Evolutionary conservation across 345 rosid genomes (phyloP).

Genomic region (Rhodomyrtus tomentosa): DNA sequence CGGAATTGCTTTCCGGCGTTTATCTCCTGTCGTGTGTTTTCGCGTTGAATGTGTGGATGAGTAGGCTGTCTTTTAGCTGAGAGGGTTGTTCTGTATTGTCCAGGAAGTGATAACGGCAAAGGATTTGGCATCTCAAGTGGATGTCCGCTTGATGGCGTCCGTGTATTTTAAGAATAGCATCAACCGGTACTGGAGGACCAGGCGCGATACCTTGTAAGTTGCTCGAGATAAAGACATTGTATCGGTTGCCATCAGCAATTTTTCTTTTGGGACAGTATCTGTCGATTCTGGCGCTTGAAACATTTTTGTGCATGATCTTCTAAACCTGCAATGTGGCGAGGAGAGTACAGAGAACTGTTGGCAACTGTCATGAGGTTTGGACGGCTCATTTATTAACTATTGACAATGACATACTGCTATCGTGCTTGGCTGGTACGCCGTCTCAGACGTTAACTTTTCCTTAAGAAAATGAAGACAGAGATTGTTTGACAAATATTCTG

Average conservation of each 20-base stretch:
- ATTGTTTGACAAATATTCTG: not conserved
- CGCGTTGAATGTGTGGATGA: not conserved
- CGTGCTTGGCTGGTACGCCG: not conserved
- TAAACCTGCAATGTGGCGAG: not conserved
- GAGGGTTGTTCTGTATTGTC: conserved; percentile 4
- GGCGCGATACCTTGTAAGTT: conserved; percentile 68
- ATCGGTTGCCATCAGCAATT: not conserved
- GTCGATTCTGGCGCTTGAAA: not conserved
- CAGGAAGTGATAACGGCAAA: conserved; percentile 89
- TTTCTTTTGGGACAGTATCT: not conserved
- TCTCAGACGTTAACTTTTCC: not conserved
- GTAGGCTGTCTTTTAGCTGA: conserved; percentile 4
- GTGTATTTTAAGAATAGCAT: conserved; percentile 90
- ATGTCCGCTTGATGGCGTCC: conserved; percentile 85
- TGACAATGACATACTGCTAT: not conserved
- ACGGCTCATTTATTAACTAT: not conserved
- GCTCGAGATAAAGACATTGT: not conserved
- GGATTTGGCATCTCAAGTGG: conserved; percentile 79
- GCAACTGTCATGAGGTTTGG: not conserved
- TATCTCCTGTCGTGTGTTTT: not conserved
- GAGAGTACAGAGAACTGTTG: not conserved
- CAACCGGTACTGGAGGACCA: conserved; percentile 77
- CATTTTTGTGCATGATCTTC: not conserved
- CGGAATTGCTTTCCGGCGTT: not conserved
- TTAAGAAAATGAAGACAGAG: not conserved